phyloP scores from a whole-genome alignment of 257 asterid genomes.

The Solanum paucissectum region DNA sequence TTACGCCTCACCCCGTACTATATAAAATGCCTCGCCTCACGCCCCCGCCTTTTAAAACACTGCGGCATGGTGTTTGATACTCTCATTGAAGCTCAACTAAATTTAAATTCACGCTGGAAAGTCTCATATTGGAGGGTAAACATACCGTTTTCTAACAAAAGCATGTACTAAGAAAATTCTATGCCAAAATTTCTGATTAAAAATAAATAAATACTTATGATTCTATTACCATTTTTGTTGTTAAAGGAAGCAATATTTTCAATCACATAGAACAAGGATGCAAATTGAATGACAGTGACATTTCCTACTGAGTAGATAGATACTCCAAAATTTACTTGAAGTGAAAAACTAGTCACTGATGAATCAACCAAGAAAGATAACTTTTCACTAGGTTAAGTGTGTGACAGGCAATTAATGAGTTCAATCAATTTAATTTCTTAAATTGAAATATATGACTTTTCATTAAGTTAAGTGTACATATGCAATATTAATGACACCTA shows the following conservation, averaged over 20 bases:
- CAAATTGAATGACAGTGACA: not conserved
- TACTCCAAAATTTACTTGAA: not conserved
- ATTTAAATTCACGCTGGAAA: too few species aligned
- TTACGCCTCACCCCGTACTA: too few species aligned
- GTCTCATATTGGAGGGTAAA: too few species aligned
- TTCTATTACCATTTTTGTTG: not conserved
- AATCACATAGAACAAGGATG: not conserved
- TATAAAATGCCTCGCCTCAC: too few species aligned
- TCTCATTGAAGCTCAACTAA: not conserved
- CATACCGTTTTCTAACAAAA: too few species aligned
- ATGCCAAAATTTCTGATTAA: not conserved
- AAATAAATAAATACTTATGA: too few species aligned
- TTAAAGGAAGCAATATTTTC: not conserved
- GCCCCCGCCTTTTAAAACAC: too few species aligned
- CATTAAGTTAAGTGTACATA: not conserved
- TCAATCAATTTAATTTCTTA: slow-evolving; percentile 4
- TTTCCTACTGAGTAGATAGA: not conserved
- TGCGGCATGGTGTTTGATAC: too few species aligned
- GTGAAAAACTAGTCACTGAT: not conserved
- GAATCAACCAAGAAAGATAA: not conserved
- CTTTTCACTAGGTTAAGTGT: not conserved
- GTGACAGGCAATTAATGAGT: not conserved
- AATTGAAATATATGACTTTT: not conserved
- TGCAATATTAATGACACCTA: not conserved
- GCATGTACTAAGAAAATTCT: too few species aligned